Percentiles rank a stretch among this genome's conserved stretches.
phyloP scores from a whole-genome alignment of 2,329 filamentous ascomycete genomes.

The Decorospora gaudefroyi region DNA sequence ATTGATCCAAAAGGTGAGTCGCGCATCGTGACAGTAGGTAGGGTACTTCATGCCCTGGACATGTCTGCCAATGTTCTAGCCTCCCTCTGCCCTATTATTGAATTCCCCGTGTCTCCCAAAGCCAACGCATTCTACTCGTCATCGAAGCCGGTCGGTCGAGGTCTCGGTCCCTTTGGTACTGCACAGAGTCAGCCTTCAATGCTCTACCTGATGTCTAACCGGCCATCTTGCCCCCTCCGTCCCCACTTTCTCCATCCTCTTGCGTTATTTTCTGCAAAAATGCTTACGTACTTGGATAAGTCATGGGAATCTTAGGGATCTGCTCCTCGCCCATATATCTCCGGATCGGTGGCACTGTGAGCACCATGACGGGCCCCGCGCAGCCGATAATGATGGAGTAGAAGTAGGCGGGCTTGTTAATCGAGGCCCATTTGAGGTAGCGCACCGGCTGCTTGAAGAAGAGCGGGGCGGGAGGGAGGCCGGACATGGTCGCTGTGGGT shows the following conservation, averaged over 20 bases:
- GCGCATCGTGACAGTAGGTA: too few relatives aligned
- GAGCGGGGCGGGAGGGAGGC: constrained; percentile 51
- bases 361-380: constrained; percentile 70
- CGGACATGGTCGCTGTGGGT: constrained; percentile 59
- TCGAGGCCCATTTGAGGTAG: constrained; percentile 85
- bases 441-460: constrained; percentile 85
- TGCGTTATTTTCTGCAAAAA: neutral
- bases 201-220: neutral
- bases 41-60: too few relatives aligned
- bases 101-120: neutral
- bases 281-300: constrained; percentile 82
- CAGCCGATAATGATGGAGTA: constrained; percentile 78
- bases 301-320: constrained; percentile 73
- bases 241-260: neutral
- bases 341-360: constrained; percentile 75
- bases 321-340: constrained; percentile 70
- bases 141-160: constrained; percentile 54
- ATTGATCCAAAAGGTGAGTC: too few relatives aligned
- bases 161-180: constrained; percentile 56
- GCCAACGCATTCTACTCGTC: constrained; percentile 38
- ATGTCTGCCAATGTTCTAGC: neutral
- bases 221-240: neutral
- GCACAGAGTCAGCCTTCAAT: constrained; percentile 8
- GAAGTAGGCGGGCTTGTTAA: constrained; percentile 89
- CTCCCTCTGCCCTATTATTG: neutral